Percentiles rank a stretch among this genome's conserved stretches.
These are phyloP conservation scores for Clonostachys sp. DNA, from an alignment of 2,329 filamentous ascomycete genomes.

Conservation along the genomic window DNA sequence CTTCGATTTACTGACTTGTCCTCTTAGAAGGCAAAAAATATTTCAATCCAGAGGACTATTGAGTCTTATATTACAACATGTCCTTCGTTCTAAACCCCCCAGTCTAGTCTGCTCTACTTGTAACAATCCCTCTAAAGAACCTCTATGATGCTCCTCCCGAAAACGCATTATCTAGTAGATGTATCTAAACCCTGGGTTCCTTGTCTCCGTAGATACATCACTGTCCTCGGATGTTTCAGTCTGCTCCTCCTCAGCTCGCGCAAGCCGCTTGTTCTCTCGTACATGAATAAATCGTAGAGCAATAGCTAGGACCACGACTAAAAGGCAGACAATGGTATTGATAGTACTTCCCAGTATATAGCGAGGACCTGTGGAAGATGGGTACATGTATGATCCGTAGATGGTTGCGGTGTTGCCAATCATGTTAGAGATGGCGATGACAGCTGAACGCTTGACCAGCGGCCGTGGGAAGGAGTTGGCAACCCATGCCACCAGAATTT, in stretches of 20 bases:
- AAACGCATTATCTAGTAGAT: not conserved
- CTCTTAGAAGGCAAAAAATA: no score
- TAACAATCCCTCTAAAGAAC: no score
- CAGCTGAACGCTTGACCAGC: constrained; percentile 59
- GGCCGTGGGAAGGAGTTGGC: constrained; percentile 70
- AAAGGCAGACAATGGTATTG: constrained; percentile 57
- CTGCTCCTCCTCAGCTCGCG: constrained; percentile 33
- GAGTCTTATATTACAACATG: no score
- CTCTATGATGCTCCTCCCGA: no score
- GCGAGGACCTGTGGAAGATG: constrained; percentile 29
- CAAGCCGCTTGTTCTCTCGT: constrained; percentile 57
- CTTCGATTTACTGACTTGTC: no score
- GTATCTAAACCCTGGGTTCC: constrained; percentile 1
- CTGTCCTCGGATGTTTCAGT: not conserved
- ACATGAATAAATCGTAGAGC: constrained; percentile 46
- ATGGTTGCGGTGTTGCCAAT: constrained; percentile 55
- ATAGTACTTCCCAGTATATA: constrained; percentile 52
- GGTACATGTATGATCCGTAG: constrained; percentile 43
- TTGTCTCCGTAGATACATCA: not conserved
- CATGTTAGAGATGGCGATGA: constrained; percentile 63
- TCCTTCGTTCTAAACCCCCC: no score
- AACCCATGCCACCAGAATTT: constrained; percentile 62
- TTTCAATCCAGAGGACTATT: no score
- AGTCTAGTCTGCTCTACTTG: no score
- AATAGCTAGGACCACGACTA: constrained; percentile 51